Conservation (phyloP, 164 flowering plant species). For the Amborella trichopoda region DNA sequence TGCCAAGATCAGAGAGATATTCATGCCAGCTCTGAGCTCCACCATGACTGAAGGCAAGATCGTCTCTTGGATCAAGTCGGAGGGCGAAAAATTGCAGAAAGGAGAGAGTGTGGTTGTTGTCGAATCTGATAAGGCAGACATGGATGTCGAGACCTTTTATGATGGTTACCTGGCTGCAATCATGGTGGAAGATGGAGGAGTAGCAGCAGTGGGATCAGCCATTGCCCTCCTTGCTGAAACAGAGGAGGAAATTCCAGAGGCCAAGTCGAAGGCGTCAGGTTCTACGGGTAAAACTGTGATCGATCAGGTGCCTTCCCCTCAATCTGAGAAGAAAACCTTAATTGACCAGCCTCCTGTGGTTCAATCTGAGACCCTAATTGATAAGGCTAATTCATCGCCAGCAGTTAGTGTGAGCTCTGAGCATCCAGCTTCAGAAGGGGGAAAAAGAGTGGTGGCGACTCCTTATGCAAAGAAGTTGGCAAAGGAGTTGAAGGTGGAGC, state of each 20-base stretch:
- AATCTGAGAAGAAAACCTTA: slow-evolving; percentile 3
- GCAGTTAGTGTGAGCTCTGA: slow-evolving; percentile 14
- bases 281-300: slow-evolving; percentile 10
- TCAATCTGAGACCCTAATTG: not conserved
- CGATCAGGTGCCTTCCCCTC: slow-evolving; percentile 5
- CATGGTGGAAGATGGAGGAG: slow-evolving; percentile 86
- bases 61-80: slow-evolving; percentile 87
- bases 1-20: slow-evolving; percentile 94
- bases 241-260: slow-evolving; percentile 73
- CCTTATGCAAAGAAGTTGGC: slow-evolving; percentile 96
- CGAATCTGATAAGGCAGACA: slow-evolving; percentile 95
- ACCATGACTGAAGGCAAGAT: slow-evolving; percentile 99
- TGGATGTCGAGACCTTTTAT: slow-evolving; percentile 97
- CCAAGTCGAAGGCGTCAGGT: slow-evolving; percentile 32
- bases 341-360: slow-evolving; percentile 1
- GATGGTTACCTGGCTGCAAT: slow-evolving; percentile 90
- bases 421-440: slow-evolving; percentile 88
- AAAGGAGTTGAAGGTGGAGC: slow-evolving; percentile 76
- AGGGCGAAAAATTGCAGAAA: slow-evolving; percentile 77
- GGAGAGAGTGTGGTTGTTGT: slow-evolving; percentile 97
- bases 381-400: not conserved
- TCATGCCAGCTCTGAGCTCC: slow-evolving; percentile 98
- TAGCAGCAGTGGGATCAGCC: slow-evolving; percentile 96
- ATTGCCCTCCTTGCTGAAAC: slow-evolving; percentile 81
- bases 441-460: slow-evolving; percentile 78